Conservation (phyloP, 176 grass and related monocot species). For the Bonia amplexicaulis region DNA sequence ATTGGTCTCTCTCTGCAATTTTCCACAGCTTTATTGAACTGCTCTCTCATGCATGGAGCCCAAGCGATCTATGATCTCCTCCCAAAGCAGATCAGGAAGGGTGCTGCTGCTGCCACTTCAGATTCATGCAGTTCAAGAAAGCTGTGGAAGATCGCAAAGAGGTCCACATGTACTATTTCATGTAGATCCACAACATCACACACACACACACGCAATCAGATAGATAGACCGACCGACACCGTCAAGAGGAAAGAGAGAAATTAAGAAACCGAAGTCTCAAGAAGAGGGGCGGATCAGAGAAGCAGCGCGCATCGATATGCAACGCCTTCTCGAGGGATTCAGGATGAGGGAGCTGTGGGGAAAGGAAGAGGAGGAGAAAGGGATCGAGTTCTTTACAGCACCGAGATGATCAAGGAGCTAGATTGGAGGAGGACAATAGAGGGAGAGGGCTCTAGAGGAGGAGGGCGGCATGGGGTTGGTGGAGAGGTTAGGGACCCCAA, state of each 20-base stretch:
- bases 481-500: slow-evolving; percentile 39
- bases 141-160: slow-evolving; percentile 99
- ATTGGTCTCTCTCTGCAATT: slow-evolving; percentile 69
- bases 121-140: slow-evolving; percentile 90
- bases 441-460: background rate
- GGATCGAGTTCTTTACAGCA: background rate
- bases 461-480: slow-evolving; percentile 7
- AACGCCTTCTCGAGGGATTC: background rate
- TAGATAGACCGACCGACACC: background rate
- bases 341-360: background rate
- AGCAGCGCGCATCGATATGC: background rate
- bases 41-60: background rate
- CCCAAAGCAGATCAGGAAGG: background rate
- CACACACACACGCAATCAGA: background rate
- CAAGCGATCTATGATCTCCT: background rate
- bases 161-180: slow-evolving; percentile 38
- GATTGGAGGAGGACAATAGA: background rate
- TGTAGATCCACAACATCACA: background rate
- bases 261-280: background rate
- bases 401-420: background rate
- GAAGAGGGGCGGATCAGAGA: background rate
- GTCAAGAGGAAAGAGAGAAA: background rate
- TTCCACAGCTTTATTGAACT: slow-evolving; percentile 99
- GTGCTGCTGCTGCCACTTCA: background rate
- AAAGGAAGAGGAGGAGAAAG: background rate